These are phyloP conservation scores for Malus orientalis DNA, from an alignment of 306 rosid species.

Conservation along the genomic window DNA sequence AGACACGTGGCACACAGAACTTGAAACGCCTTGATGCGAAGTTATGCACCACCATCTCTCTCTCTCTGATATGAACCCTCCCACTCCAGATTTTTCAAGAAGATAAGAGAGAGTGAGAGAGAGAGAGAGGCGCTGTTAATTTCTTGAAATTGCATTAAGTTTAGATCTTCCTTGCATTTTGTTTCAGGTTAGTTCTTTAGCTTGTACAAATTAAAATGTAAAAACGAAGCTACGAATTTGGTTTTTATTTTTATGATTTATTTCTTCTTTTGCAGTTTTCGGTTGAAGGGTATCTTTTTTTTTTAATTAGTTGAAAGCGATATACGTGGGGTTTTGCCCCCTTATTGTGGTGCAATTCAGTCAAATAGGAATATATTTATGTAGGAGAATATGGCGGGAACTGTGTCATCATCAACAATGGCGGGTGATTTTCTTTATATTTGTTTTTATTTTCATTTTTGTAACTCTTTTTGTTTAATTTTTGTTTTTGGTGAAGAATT, in stretches of 20 bases:
- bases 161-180: neutral
- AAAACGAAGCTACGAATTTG: neutral
- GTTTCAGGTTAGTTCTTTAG: neutral
- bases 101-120: neutral
- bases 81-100: conserved; percentile 29
- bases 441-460: neutral
- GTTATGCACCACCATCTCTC: conserved; percentile 19
- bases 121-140: neutral
- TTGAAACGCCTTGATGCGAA: conserved; percentile 51
- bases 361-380: conserved; percentile 53
- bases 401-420: conserved; percentile 29
- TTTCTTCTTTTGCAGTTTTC: neutral
- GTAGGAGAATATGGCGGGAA: conserved; percentile 45
- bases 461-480: neutral
- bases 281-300: neutral
- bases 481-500: too few relatives aligned
- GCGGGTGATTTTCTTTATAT: conserved; percentile 20
- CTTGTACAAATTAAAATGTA: neutral
- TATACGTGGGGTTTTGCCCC: conserved; percentile 66
- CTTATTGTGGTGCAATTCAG: conserved; percentile 61
- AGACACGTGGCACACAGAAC: conserved; percentile 51
- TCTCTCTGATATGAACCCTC: neutral
- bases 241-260: neutral
- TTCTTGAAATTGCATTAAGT: neutral
- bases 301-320: conserved; percentile 28